These are phyloP conservation scores for Phytophthora chlamydospora DNA, from an alignment of 352 stramenopile genomes.

Conservation along the genomic window DNA sequence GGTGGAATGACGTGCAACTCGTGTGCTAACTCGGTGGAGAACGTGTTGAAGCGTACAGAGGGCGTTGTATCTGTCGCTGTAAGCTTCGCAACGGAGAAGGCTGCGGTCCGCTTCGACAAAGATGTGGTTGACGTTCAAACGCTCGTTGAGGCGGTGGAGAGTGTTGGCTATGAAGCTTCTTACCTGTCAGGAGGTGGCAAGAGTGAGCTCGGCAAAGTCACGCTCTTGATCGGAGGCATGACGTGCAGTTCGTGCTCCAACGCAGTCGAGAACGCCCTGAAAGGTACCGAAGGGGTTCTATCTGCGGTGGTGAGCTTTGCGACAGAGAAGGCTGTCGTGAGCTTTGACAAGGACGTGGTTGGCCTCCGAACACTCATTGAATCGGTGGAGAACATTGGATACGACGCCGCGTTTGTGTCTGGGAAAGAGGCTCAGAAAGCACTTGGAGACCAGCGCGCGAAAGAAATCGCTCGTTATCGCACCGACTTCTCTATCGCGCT, in stretches of 20 bases:
- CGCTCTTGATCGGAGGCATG: constrained; percentile 82
- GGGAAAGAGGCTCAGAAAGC: constrained; percentile 63
- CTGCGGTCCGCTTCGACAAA: constrained; percentile 69
- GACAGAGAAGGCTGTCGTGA: constrained; percentile 75
- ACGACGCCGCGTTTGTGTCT: constrained; percentile 34
- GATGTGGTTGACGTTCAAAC: constrained; percentile 61
- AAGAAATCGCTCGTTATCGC: constrained; percentile 74
- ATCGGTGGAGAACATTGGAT: constrained; percentile 62
- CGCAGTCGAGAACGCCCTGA: constrained; percentile 81
- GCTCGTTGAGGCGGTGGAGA: constrained; percentile 85
- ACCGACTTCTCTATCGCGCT: constrained; percentile 81
- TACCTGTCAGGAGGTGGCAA: constrained; percentile 66
- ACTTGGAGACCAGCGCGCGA: constrained; percentile 71
- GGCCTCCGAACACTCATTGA: constrained; percentile 82
- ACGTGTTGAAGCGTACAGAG: constrained; percentile 54
- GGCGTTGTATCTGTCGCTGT: constrained; percentile 75
- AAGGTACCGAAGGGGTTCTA: constrained; percentile 66
- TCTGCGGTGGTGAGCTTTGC: constrained; percentile 79
- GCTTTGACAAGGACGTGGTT: constrained; percentile 68
- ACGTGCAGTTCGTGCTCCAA: constrained; percentile 90
- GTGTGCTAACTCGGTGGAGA: constrained; percentile 86
- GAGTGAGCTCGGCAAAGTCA: constrained; percentile 52
- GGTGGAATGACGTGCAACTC: constrained; percentile 92
- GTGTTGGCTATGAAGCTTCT: constrained; percentile 26
- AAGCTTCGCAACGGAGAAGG: constrained; percentile 83